Percentiles rank a stretch among this genome's conserved stretches.
Conservation (phyloP, 176 grass and related monocot species). For the Cenchrus americanus region DNA sequence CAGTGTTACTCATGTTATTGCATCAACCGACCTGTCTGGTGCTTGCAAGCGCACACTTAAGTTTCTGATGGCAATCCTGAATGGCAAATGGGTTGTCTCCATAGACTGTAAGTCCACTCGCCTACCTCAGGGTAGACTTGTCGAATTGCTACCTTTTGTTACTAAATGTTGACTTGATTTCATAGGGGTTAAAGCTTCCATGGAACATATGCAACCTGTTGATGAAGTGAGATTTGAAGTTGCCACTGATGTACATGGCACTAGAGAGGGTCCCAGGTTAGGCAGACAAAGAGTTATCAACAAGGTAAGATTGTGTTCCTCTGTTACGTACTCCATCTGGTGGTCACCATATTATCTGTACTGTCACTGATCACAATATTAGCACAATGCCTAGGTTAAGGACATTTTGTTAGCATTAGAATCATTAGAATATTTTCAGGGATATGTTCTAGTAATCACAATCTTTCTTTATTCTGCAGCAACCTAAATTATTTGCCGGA, state of each 20-base stretch:
- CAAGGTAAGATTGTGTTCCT: constrained; percentile 49
- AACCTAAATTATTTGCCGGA: constrained; percentile 64
- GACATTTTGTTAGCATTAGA: not conserved
- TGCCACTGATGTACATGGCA: constrained; percentile 70
- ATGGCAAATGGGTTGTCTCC: constrained; percentile 86
- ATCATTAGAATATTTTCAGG: not conserved
- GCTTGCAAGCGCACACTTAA: constrained; percentile 91
- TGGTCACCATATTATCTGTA: constrained; percentile 21
- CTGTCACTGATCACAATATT: not conserved
- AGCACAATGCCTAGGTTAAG: not conserved
- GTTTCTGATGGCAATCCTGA: constrained; percentile 87
- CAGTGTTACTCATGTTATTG: constrained; percentile 81
- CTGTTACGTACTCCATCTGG: not conserved
- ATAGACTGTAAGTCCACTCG: constrained; percentile 68
- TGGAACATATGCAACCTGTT: constrained; percentile 60
- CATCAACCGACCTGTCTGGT: constrained; percentile 70
- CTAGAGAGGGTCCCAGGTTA: constrained; percentile 56
- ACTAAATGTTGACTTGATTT: constrained; percentile 15
- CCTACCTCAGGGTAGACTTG: not conserved
- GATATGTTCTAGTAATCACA: not conserved
- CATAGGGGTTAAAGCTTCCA: constrained; percentile 82
- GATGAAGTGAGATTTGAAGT: constrained; percentile 73
- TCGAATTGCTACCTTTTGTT: constrained; percentile 22
- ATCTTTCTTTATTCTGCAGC: constrained; percentile 42
- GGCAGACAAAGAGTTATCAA: constrained; percentile 66